Conservation (phyloP, 345 rosid species). For the Gossypium anomalum region DNA sequence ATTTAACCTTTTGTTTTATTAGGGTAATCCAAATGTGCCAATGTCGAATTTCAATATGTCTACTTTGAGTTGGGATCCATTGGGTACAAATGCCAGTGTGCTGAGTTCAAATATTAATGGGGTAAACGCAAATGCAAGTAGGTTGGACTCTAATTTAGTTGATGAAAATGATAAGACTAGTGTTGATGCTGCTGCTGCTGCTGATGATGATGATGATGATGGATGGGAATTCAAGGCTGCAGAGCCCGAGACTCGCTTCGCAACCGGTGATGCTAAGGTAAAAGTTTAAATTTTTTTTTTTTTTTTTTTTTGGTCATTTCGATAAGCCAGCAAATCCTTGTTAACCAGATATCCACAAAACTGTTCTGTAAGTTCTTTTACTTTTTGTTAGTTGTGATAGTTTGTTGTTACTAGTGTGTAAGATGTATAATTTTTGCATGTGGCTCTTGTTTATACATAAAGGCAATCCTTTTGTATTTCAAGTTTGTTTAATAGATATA, state of each 20-base stretch:
- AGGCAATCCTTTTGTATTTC: too few relatives aligned
- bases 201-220: slow-evolving; percentile 28
- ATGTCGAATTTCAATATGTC: slow-evolving; percentile 16
- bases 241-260: slow-evolving; percentile 11
- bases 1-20: slow-evolving; percentile 10
- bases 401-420: not conserved
- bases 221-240: slow-evolving; percentile 50
- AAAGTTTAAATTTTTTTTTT: not conserved
- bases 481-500: not conserved
- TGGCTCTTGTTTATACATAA: not conserved
- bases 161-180: slow-evolving; percentile 11
- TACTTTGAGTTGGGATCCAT: slow-evolving; percentile 33
- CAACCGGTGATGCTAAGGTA: slow-evolving; percentile 28
- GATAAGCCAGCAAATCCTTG: not conserved
- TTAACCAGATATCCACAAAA: not conserved
- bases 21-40: slow-evolving; percentile 27
- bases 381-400: not conserved
- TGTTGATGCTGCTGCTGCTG: slow-evolving; percentile 6
- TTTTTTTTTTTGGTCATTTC: not conserved
- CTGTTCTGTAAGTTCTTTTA: not conserved
- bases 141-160: slow-evolving; percentile 17
- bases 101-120: slow-evolving; percentile 18
- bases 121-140: slow-evolving; percentile 18
- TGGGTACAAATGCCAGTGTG: slow-evolving; percentile 21
- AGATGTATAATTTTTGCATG: not conserved